Percentiles rank a stretch among this genome's conserved stretches.
phyloP scores from a whole-genome alignment of 2,329 filamentous ascomycete species.

The Neocatenulostroma microsporum region DNA sequence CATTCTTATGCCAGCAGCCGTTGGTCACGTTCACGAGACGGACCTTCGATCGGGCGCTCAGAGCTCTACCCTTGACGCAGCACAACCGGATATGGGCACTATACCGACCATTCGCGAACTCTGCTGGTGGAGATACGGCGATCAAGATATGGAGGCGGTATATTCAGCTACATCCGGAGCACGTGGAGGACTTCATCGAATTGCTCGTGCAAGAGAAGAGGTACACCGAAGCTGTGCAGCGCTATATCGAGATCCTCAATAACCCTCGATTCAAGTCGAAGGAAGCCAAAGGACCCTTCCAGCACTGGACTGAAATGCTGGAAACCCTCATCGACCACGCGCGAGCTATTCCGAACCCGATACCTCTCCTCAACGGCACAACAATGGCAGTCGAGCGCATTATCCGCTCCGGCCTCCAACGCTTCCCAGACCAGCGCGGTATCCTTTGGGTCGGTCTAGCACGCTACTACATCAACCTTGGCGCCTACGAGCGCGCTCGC shows the following conservation, averaged over 20 bases:
- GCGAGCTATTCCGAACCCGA: conserved; percentile 48
- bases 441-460: conserved; percentile 92
- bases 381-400: conserved; percentile 89
- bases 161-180: conserved; percentile 94
- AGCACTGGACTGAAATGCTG: conserved; percentile 97
- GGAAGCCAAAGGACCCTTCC: conserved; percentile 87
- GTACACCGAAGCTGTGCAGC: conserved; percentile 84
- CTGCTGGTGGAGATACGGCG: conserved; percentile 80
- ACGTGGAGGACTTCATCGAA: conserved; percentile 91
- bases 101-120: conserved; percentile 85
- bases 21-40: conserved; percentile 76
- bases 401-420: conserved; percentile 79
- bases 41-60: conserved; percentile 85
- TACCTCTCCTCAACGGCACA: conserved; percentile 70
- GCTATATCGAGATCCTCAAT: conserved; percentile 87
- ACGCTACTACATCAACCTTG: conserved; percentile 91
- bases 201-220: conserved; percentile 71
- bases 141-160: conserved; percentile 92
- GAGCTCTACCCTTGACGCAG: conserved; percentile 86
- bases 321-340: conserved; percentile 89
- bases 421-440: conserved; percentile 88
- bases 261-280: conserved; percentile 87
- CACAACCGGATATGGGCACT: conserved; percentile 93
- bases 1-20: conserved; percentile 82
- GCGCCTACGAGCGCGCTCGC: conserved; percentile 83